phyloP scores from a whole-genome alignment of 768 basidiomycete species.

The Boletellus ananiceps region DNA sequence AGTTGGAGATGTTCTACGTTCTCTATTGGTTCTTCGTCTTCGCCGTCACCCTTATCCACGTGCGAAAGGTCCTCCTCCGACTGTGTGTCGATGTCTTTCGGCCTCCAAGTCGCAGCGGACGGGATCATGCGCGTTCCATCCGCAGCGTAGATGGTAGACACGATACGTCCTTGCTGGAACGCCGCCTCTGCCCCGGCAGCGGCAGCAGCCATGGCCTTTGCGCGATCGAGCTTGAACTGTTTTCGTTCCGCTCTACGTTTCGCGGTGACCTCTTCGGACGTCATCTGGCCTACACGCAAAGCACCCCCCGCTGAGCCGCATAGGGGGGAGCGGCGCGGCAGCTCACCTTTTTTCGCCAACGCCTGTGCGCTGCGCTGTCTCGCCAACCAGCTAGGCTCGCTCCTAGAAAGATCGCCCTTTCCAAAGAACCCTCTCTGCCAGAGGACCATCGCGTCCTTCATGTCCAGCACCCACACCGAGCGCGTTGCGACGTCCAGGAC shows the following conservation, averaged over 20 bases:
- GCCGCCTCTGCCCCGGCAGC: constrained; percentile 75
- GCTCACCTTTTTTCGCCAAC: constrained; percentile 54
- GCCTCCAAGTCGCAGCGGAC: constrained; percentile 79
- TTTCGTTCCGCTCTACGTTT: constrained; percentile 82
- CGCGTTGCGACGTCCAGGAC: constrained; percentile 72
- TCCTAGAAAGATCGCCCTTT: constrained; percentile 90
- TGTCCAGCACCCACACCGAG: constrained; percentile 81
- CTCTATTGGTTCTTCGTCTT: constrained; percentile 50
- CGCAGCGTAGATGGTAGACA: constrained; percentile 54
- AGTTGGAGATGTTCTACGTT: constrained; percentile 90
- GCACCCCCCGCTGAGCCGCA: neutral
- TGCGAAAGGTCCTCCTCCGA: constrained; percentile 12
- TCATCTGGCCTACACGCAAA: constrained; percentile 35
- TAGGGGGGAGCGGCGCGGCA: neutral
- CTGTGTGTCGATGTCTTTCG: constrained; percentile 28
- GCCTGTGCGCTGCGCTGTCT: constrained; percentile 62
- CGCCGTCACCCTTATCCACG: constrained; percentile 29
- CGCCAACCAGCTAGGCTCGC: constrained; percentile 91
- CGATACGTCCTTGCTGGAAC: constrained; percentile 67
- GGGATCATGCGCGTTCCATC: constrained; percentile 50
- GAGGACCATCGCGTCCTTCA: constrained; percentile 59
- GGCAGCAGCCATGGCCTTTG: constrained; percentile 78
- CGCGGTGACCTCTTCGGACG: constrained; percentile 89
- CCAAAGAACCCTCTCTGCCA: constrained; percentile 96
- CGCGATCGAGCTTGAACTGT: constrained; percentile 91